Base-by-base conservation (phyloP, 2,329 filamentous ascomycete genomes). In the Cladosporium oxysporum region DNA sequence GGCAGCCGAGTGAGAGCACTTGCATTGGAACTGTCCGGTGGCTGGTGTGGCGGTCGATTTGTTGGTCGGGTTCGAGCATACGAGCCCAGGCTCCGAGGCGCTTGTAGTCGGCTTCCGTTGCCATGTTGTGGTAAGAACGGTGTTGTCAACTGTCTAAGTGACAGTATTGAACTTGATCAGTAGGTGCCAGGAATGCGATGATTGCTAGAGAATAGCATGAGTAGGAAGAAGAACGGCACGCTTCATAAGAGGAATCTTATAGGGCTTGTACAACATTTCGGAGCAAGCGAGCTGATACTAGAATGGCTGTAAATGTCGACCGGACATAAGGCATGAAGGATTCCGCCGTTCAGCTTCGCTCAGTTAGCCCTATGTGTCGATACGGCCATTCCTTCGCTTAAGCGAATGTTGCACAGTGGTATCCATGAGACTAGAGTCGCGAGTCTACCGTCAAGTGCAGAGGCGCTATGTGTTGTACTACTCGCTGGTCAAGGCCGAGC, bases 1-100 rank as follows among this genome's bases (percentile, higher is more conserved):
- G 68, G 49, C 69, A 63, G 35, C 72, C 67, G 4, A 71, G 66
- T 21, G 64, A 68, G 16, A 73, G 62, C 14, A 74, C 67, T 65
- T 70, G 41, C 65, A 73, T 67, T 11, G 70, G 69, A 0, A 72
- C 67, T 12, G 57, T 53, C 37, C 66, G 66, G 18, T 35, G 14
- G 55, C 49, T 31, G 5, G 41, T 52, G 23, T 62, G 67, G 18
- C 69, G 65, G 47, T 70, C 67, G 29, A 70, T 68, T 50, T 68
- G 62, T 18, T 41, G 55, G 26, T 70, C 62, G 12, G 16, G 37
- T 58, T 69, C 67, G 61, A 60, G 57, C 66, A 69, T 68, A 26
- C 52, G 65, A 14, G 68, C 68, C 31, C 61, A 69, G 52, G 66
- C 66, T 63, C 66, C 63, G 12, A 70, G 58, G 33, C 65, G 62